Conservation (phyloP, 768 basidiomycete species). For the Termitomyces sp. region DNA sequence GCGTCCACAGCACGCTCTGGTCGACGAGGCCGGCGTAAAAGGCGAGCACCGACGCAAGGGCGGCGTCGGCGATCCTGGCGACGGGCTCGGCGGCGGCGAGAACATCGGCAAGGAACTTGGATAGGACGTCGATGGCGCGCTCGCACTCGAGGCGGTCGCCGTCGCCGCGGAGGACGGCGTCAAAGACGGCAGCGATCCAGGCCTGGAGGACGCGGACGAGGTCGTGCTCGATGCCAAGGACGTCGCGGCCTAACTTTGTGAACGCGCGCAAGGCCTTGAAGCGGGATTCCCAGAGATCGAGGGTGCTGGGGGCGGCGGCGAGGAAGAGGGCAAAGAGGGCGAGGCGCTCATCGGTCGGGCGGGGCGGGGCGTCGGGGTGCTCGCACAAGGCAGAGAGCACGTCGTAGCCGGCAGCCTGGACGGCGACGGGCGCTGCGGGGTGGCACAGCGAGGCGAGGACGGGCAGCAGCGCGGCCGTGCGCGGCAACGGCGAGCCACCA, state of each 20-base stretch:
- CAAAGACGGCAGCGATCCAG: conserved; percentile 42
- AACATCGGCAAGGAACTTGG: conserved; percentile 48
- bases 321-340: conserved; percentile 63
- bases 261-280: conserved; percentile 64
- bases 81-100: conserved; percentile 46
- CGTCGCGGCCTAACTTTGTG: conserved; percentile 53
- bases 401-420: conserved; percentile 69
- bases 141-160: conserved; percentile 58
- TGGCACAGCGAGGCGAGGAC: conserved; percentile 58
- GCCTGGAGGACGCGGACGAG: conserved; percentile 50
- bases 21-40: conserved; percentile 61
- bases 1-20: conserved; percentile 30
- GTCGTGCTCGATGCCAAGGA: conserved; percentile 57
- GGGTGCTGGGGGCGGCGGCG: conserved; percentile 43
- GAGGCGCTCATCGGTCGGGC: conserved; percentile 53
- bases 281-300: conserved; percentile 68
- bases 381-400: conserved; percentile 68
- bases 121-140: conserved; percentile 56
- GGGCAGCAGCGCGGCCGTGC: conserved; percentile 45
- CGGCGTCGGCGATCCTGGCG: conserved; percentile 55
- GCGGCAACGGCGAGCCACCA: conserved; percentile 51
- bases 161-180: conserved; percentile 20
- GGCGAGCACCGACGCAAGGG: conserved; percentile 47
- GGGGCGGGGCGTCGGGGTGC: conserved; percentile 40
- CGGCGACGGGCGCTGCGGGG: conserved; percentile 40